A percentile compares a stretch with the other conserved stretches of the same genome.
Evolutionary conservation across 2,329 filamentous ascomycete species (phyloP).

Genomic region (Stagonosporopsis rhizophila): DNA sequence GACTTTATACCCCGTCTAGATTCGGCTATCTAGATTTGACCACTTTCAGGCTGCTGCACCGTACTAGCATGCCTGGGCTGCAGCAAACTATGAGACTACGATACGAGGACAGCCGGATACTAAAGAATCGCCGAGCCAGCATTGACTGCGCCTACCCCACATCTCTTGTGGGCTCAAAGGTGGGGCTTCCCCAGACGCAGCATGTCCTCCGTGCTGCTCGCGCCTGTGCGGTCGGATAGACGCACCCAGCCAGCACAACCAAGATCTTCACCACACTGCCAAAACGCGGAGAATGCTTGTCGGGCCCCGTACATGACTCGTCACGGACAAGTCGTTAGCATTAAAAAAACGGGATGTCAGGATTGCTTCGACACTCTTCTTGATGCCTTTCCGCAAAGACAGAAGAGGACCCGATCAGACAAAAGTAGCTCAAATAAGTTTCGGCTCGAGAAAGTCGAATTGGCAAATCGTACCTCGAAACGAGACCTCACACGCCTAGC

Average conservation of each 20-base stretch:
- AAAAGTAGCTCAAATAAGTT: too few species aligned
- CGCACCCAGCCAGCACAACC: neutral
- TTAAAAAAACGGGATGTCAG: too few species aligned
- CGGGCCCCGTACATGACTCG: neutral
- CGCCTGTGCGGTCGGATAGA: neutral
- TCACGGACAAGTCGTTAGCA: too few species aligned
- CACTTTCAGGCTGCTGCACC: neutral
- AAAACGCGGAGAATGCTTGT: neutral
- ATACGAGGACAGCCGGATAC: neutral
- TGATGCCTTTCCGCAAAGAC: too few species aligned
- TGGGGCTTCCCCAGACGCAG: neutral
- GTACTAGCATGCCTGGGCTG: neutral
- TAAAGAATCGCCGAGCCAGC: neutral
- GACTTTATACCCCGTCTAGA: conserved; percentile 66
- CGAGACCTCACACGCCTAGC: too few species aligned
- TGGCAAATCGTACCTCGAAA: too few species aligned
- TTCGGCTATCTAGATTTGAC: neutral
- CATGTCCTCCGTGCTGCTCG: neutral
- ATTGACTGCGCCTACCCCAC: neutral
- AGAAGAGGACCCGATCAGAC: too few species aligned
- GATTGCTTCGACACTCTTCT: too few species aligned
- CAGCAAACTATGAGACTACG: neutral
- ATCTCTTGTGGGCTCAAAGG: neutral
- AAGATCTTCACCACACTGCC: neutral
- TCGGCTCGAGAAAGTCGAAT: too few species aligned